Conservation (phyloP, 441 rosid species). For the Erysimum cheiri region DNA sequence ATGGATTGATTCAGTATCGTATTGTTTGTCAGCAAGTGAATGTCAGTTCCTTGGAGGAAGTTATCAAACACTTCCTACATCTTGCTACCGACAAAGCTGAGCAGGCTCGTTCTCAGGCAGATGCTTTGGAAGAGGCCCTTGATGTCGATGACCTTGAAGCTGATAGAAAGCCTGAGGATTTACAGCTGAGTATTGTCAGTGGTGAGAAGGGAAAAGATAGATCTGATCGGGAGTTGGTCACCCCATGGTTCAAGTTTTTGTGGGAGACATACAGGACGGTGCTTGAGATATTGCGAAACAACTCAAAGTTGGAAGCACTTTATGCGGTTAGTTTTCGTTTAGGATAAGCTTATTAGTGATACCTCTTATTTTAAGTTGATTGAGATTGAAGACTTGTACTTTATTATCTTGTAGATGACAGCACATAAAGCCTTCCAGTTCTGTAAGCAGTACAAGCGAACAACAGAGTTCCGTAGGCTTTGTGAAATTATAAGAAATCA, state of each 20-base stretch:
- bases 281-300: slow-evolving; percentile 92
- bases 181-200: slow-evolving; percentile 97
- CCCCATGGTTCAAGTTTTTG: slow-evolving; percentile 99
- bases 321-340: slow-evolving; percentile 78
- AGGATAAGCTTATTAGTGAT: slow-evolving; percentile 13
- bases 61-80: slow-evolving; percentile 94
- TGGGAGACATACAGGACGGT: slow-evolving; percentile 99
- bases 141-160: slow-evolving; percentile 99
- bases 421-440: slow-evolving; percentile 98
- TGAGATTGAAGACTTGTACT: slow-evolving; percentile 18
- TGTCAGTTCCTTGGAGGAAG: slow-evolving; percentile 97
- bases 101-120: slow-evolving; percentile 90
- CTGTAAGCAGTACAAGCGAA: slow-evolving; percentile 94
- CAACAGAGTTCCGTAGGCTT: slow-evolving; percentile 94
- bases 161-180: slow-evolving; percentile 94
- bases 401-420: slow-evolving; percentile 75
- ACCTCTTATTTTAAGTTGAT: slow-evolving; percentile 13
- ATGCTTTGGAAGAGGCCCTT: slow-evolving; percentile 97
- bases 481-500: slow-evolving; percentile 98
- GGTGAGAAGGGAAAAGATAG: slow-evolving; percentile 99
- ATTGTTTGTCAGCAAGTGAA: slow-evolving; percentile 97
- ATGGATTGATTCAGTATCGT: slow-evolving; percentile 94
- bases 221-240: slow-evolving; percentile 96
- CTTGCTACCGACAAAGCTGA: slow-evolving; percentile 98
- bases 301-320: slow-evolving; percentile 94